Evolutionary conservation across 108 stramenopile species (phyloP).

Genomic region (Skeletonema potamos): DNA sequence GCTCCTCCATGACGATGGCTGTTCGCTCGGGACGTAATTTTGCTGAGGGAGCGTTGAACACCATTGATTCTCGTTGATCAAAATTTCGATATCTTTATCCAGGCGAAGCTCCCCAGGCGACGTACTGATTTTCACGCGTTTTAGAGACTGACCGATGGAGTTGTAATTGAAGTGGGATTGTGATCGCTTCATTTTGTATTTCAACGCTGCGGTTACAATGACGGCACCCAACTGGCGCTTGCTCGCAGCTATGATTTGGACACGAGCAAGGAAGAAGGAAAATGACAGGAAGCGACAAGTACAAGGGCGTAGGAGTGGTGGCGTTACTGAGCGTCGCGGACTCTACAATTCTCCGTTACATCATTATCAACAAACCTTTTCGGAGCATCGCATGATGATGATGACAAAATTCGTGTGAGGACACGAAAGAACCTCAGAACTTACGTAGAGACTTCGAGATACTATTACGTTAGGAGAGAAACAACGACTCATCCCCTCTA

Average conservation of each 20-base stretch:
- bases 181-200: background rate
- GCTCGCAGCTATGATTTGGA: background rate
- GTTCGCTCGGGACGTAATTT: background rate
- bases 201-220: background rate
- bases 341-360: no score
- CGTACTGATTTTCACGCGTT: conserved; percentile 68
- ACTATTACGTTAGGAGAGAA: no score
- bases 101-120: conserved; percentile 72
- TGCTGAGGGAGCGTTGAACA: conserved; percentile 1
- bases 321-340: no score
- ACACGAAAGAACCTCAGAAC: no score
- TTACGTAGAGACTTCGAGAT: no score
- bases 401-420: no score
- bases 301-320: no score
- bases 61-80: conserved; percentile 37
- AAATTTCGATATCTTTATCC: conserved; percentile 54
- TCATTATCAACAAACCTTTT: no score
- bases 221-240: background rate
- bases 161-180: background rate
- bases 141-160: conserved; percentile 45
- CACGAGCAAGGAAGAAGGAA: background rate
- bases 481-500: no score
- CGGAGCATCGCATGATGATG: no score
- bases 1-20: conserved; percentile 6
- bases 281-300: no score